Percentiles rank a stretch among this genome's conserved stretches.
These are phyloP conservation scores for Coemansia sp. DNA, from an alignment of 192 early-diverging fungal species.

Conservation along the genomic window DNA sequence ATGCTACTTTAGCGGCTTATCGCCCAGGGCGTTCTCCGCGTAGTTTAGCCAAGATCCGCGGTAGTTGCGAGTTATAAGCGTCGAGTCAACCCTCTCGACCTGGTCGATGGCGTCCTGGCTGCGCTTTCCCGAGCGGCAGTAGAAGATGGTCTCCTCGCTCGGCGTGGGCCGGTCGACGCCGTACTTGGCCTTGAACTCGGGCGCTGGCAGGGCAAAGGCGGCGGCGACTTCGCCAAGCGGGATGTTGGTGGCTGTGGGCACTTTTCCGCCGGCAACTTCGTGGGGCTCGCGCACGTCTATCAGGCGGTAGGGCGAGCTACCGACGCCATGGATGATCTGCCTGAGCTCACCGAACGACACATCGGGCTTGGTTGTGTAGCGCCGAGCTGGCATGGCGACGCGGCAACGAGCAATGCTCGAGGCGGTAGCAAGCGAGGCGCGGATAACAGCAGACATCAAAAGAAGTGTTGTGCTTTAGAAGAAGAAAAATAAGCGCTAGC, in stretches of 20 bases:
- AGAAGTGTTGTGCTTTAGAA: background rate
- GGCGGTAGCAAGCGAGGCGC: background rate
- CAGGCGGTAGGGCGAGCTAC: constrained; percentile 46
- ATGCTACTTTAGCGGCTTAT: constrained; percentile 32
- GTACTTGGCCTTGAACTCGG: constrained; percentile 55
- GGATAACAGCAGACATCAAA: background rate
- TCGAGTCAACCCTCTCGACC: constrained; percentile 56
- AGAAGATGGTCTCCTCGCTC: constrained; percentile 63
- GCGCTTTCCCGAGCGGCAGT: constrained; percentile 71
- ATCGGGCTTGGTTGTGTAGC: constrained; percentile 45
- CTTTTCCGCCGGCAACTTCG: constrained; percentile 63
- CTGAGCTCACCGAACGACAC: constrained; percentile 51
- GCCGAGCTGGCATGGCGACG: constrained; percentile 9
- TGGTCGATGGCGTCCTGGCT: constrained; percentile 65
- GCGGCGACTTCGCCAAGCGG: constrained; percentile 64
- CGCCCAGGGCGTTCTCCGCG: constrained; percentile 35
- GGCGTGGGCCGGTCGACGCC: constrained; percentile 64
- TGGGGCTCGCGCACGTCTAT: constrained; percentile 72
- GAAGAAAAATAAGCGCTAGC: background rate
- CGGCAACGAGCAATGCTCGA: background rate
- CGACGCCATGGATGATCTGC: constrained; percentile 48
- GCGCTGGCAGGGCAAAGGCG: constrained; percentile 45
- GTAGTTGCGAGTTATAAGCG: constrained; percentile 50
- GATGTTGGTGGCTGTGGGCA: constrained; percentile 70
- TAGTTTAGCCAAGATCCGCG: constrained; percentile 57